phyloP scores from a whole-genome alignment of 208 protist species.

The Leishmania major region DNA sequence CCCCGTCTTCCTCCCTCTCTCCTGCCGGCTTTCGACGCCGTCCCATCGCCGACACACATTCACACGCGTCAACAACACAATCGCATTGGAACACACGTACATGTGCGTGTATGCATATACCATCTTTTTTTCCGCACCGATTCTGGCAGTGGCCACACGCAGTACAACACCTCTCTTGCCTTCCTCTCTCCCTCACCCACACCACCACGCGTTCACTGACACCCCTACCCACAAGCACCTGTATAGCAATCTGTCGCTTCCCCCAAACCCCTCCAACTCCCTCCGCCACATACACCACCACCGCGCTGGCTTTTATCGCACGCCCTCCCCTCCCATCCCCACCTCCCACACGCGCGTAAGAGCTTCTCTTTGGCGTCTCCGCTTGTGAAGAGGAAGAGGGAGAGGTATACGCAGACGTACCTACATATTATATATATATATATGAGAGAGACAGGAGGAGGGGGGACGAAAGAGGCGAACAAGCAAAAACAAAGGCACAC shows the following conservation, averaged over 20 bases:
- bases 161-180: constrained; percentile 4
- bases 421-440: too few species aligned
- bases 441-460: neutral
- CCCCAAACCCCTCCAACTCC: neutral
- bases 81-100: neutral
- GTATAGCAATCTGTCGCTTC: neutral
- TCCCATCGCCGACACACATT: neutral
- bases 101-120: neutral
- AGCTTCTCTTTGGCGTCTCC: too few species aligned
- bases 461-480: neutral
- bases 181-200: neutral
- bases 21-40: neutral
- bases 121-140: neutral
- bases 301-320: neutral
- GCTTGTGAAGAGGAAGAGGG: neutral
- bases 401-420: too few species aligned
- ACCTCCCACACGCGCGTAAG: too few species aligned
- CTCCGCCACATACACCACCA: neutral
- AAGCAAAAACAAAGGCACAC: neutral
- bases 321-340: too few species aligned
- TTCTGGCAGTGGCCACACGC: neutral
- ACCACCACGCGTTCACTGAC: neutral
- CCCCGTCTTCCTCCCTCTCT: neutral
- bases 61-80: neutral
- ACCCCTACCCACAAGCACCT: neutral